phyloP scores from a whole-genome alignment of 306 rosid species.

The Glycine tomentella region DNA sequence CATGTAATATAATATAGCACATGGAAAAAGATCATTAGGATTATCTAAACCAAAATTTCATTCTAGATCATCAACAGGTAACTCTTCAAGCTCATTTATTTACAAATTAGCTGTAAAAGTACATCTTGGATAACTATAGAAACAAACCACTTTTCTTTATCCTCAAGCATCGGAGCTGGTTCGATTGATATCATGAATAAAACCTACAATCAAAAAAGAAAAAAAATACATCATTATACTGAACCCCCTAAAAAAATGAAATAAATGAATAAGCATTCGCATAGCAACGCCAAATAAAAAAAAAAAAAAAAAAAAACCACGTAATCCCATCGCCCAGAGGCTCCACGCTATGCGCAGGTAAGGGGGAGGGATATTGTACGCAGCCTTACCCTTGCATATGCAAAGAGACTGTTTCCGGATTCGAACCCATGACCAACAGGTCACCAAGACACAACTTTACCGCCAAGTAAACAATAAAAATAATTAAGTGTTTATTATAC shows the following conservation, averaged over 20 bases:
- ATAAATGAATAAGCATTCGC: neutral
- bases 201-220: slow-evolving; percentile 62
- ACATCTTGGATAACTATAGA: slow-evolving; percentile 39
- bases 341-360: too few species aligned
- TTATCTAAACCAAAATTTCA: slow-evolving; percentile 36
- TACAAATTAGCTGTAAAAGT: slow-evolving; percentile 26
- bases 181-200: slow-evolving; percentile 98
- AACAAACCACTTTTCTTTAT: slow-evolving; percentile 98
- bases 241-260: slow-evolving; percentile 18
- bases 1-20: slow-evolving; percentile 22
- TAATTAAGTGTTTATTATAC: neutral
- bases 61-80: slow-evolving; percentile 15
- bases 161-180: slow-evolving; percentile 99
- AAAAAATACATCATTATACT: slow-evolving; percentile 40
- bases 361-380: too few species aligned
- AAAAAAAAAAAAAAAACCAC: too few species aligned
- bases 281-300: neutral
- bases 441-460: too few species aligned
- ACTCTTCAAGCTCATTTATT: slow-evolving; percentile 28
- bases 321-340: too few species aligned
- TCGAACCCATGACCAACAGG: too few species aligned
- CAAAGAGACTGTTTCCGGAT: too few species aligned
- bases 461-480: slow-evolving; percentile 27
- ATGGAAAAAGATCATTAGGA: slow-evolving; percentile 3
- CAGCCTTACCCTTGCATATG: too few species aligned